Evolutionary conservation across 306 rosid genomes (phyloP).

Genomic region (Mimosa bimucronata): DNA sequence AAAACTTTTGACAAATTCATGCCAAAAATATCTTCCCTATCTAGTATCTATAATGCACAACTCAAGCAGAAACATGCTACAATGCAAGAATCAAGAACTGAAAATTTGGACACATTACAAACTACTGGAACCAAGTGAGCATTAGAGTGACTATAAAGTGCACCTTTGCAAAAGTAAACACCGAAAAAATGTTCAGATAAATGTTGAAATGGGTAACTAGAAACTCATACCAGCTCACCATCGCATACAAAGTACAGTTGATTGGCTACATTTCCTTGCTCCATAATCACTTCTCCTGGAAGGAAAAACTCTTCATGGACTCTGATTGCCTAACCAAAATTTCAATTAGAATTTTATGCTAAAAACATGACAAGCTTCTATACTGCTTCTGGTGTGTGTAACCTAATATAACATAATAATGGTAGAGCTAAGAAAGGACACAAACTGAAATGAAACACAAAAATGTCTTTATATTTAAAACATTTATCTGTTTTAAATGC

Average conservation of each 20-base stretch:
- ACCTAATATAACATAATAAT: slow-evolving; percentile 4
- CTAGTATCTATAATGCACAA: background rate
- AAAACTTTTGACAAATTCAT: background rate
- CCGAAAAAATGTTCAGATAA: background rate
- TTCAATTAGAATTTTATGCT: slow-evolving; percentile 22
- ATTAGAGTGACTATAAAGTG: background rate
- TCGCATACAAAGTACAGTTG: slow-evolving; percentile 61
- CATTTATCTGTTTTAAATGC: background rate
- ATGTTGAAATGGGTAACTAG: background rate
- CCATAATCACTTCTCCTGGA: slow-evolving; percentile 63
- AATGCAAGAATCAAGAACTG: slow-evolving; percentile 6
- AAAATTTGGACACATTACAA: background rate
- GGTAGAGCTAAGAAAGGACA: background rate
- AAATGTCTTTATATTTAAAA: background rate
- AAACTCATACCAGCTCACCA: slow-evolving; percentile 62
- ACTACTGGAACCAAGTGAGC: background rate
- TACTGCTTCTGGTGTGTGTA: background rate
- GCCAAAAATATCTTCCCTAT: slow-evolving; percentile 16
- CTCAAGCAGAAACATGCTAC: slow-evolving; percentile 4
- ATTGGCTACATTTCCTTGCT: slow-evolving; percentile 58
- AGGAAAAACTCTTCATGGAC: slow-evolving; percentile 69
- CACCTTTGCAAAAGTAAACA: background rate
- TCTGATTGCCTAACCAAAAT: slow-evolving; percentile 54
- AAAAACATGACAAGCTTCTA: slow-evolving; percentile 20
- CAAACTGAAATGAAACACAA: background rate